Conservation (phyloP, 2,329 filamentous ascomycete genomes). For the Cryoendolithus antarcticus region DNA sequence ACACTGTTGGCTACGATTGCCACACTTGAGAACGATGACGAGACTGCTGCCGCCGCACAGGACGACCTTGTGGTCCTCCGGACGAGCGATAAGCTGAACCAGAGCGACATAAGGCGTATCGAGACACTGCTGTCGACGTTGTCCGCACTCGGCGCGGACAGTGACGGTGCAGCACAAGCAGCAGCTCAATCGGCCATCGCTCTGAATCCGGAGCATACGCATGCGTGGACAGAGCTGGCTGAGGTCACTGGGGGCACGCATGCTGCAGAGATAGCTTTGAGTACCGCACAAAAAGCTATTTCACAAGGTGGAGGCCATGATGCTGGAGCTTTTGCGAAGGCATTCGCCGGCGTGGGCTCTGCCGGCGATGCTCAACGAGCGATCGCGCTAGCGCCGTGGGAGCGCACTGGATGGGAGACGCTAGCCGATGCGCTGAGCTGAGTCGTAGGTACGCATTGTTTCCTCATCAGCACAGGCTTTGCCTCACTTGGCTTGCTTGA, state of each 20-base stretch:
- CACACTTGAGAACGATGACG: conserved; percentile 64
- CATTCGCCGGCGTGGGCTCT: conserved; percentile 61
- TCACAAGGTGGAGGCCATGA: conserved; percentile 59
- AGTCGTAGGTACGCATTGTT: too few species aligned
- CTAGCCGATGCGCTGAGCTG: conserved; percentile 21
- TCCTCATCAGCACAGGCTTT: too few species aligned
- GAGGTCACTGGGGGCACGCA: conserved; percentile 42
- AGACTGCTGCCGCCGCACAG: conserved; percentile 67
- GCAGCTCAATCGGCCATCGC: conserved; percentile 69
- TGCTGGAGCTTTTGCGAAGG: conserved; percentile 56
- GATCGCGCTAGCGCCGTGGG: conserved; percentile 74
- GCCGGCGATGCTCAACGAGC: conserved; percentile 64
- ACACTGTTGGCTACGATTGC: conserved; percentile 75
- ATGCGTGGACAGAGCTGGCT: conserved; percentile 69
- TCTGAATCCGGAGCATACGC: conserved; percentile 64
- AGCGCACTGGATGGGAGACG: conserved; percentile 49
- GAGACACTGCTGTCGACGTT: conserved; percentile 55
- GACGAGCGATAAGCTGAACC: conserved; percentile 50
- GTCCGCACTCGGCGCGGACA: conserved; percentile 22
- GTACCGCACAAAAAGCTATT: conserved; percentile 61
- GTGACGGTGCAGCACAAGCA: conserved; percentile 38
- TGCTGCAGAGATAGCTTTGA: conserved; percentile 64
- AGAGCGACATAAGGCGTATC: conserved; percentile 55
- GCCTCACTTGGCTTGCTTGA: too few species aligned
- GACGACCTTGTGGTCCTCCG: conserved; percentile 65